Evolutionary conservation across 306 rosid genomes (phyloP), one percentile per base, ranked within the genome.

Genomic region (Vigna nakashimae): DNA sequence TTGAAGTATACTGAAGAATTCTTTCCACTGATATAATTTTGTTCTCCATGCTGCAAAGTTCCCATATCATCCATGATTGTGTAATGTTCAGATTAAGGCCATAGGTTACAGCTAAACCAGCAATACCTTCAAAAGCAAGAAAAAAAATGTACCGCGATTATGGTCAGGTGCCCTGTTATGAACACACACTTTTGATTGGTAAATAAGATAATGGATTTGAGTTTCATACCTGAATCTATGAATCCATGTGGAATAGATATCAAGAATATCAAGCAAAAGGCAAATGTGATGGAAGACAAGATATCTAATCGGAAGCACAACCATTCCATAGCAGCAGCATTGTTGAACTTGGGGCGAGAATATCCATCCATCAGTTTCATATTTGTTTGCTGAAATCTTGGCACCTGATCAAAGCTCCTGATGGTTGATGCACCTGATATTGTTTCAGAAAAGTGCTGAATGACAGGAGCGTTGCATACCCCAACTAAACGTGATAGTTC

Each of bases 371-470:
- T 76, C 73, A 93, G 78, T 73, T 82, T 87, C 94, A 89, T 88
- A 79, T 87, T 88, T 34, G 73, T 74, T 66, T 89, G 79, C 22
- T 45, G 82, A 75, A 91, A 91, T 89, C 91, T 86, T 4, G 87
- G 64, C 24, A 83, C 93, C 63, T 90, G 89, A 66, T 90, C 86
- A 57, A 90, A 92, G 75, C 73, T 83, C 90, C 63, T 88, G 9
- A 90, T 90, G 24, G 96, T 92, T 38, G 87, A 80, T 42, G 87
- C 50, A 17, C 97, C 97, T 18, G 93, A 90, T 73, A 92, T 86
- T 40, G 97, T 90, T 83, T 92, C 93, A 0, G 96, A 56, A 79
- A 90, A 92, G 83, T 88, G 91, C 65, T 90, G 97, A 65, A 92
- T 86, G 32, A 87, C 81, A 14, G 93, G 93, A 75, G 96, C 93